Conservation (phyloP, 2,329 filamentous ascomycete species). For the Fusarium nematophilum region DNA sequence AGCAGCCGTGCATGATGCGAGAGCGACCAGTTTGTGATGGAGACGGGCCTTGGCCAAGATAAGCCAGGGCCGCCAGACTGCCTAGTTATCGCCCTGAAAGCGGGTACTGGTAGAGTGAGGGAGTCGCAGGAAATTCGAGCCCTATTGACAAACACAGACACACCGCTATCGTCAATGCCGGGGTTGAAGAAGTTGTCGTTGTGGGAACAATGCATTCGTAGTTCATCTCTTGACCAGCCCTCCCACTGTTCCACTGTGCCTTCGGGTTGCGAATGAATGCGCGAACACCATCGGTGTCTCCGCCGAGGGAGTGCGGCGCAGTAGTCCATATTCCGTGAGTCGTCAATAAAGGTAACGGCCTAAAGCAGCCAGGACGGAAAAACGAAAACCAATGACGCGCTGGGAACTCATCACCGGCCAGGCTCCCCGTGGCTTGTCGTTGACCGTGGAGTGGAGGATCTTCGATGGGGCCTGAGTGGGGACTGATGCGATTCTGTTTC, state of each 20-base stretch:
- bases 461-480: slow-evolving; percentile 35
- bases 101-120: slow-evolving; percentile 5
- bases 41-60: slow-evolving; percentile 1
- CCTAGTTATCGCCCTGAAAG: not conserved
- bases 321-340: not conserved
- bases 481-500: slow-evolving; percentile 27
- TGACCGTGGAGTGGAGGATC: slow-evolving; percentile 30
- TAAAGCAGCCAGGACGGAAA: slow-evolving; percentile 12
- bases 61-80: not conserved
- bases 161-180: slow-evolving; percentile 8
- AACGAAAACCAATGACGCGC: slow-evolving; percentile 19
- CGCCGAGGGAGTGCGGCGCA: not conserved
- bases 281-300: not conserved
- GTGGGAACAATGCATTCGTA: slow-evolving; percentile 5
- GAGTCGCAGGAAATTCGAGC: slow-evolving; percentile 8
- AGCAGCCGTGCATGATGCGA: slow-evolving; percentile 13
- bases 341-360: not conserved
- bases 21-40: slow-evolving; percentile 10
- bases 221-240: slow-evolving; percentile 5
- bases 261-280: not conserved
- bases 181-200: slow-evolving; percentile 7
- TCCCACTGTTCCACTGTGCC: not conserved
- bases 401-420: slow-evolving; percentile 26
- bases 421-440: slow-evolving; percentile 32
- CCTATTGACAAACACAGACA: slow-evolving; percentile 14